Evolutionary conservation across 1,284 basidiomycete genomes (phyloP), one percentile per base, ranked within the genome.

Genomic region (Thecaphora thlaspeos): DNA sequence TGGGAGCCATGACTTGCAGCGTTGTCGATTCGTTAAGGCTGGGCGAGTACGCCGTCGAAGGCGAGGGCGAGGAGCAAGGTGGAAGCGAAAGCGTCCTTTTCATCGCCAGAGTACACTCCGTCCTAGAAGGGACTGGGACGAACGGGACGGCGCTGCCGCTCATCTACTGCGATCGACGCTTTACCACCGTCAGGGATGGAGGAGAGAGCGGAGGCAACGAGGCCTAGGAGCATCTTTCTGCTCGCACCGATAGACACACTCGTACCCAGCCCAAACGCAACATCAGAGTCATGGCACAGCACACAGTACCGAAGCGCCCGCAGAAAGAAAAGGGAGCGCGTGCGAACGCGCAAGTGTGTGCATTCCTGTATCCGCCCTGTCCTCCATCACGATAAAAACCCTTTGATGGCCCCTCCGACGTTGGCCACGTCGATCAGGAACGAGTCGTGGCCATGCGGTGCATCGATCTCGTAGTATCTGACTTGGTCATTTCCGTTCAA

Each of bases 401-500:
- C 89, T 51, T 86, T 81, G 48, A 90, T 85, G 4, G 88, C 89
- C 0, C 88, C 86, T 2, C 88, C 88, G 1, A 90, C 87, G 55
- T 87, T 88, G 51, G 85, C 83, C 28, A 88, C 84, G 71, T 90
- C 89, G 61, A 90, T 80, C 81, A 99, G 81, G 81, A 98, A 98
- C 24, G 91, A 96, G 80, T 98, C 93, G 58, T 80, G 80, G 12
- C 95, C 95, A 90, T 92, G 97, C 15, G 97, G 93, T 4, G 94
- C 92, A 37, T 95, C 93, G 9, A 98, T 84, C 80, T 98, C 95
- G 79, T 94, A 98, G 80, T 97, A 98, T 54, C 89, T 88, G 28
- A 99, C 95, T 56, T 83, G 81, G 19, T 85, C 80, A 45, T 77
- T 77, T 0, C 94, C 94, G 2, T 88, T 86, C 83, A 93, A 85